Conservation (phyloP, 192 early-diverging fungal species). For the Phlyctochytrium arcticum region DNA sequence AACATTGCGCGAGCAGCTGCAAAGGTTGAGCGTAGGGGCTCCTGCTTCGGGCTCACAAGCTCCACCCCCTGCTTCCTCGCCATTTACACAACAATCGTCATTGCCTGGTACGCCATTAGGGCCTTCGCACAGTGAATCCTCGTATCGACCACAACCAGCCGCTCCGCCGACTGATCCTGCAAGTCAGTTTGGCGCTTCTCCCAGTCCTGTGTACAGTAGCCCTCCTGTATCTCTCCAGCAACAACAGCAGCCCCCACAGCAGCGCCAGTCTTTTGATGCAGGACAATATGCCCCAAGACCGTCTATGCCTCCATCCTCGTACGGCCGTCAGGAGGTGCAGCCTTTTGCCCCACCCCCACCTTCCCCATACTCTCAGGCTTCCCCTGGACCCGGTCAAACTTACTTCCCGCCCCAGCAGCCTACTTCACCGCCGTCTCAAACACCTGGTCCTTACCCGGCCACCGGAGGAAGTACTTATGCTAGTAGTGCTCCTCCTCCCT, state of each 20-base stretch:
- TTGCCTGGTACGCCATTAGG: background rate
- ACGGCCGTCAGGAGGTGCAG: conserved; percentile 3
- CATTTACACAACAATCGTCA: conserved; percentile 8
- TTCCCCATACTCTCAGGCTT: background rate
- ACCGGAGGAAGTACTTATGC: background rate
- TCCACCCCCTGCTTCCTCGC: conserved; percentile 3
- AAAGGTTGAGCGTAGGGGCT: conserved; percentile 31
- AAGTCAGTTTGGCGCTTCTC: no score
- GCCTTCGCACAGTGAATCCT: background rate
- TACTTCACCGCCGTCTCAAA: background rate
- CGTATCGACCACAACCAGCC: background rate
- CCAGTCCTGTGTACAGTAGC: background rate
- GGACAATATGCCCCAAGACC: background rate
- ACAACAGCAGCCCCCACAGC: background rate
- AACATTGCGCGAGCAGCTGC: conserved; percentile 58
- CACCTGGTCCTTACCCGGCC: background rate
- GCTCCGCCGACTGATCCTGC: background rate
- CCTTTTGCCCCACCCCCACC: conserved; percentile 15
- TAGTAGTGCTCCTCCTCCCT: no score
- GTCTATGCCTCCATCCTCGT: conserved; percentile 13
- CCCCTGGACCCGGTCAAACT: background rate
- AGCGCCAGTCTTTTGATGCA: background rate
- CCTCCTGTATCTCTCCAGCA: background rate
- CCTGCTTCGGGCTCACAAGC: background rate
- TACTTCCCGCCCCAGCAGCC: background rate